These are phyloP conservation scores for Multifurca ochricompacta DNA, from an alignment of 768 basidiomycete species.

Conservation along the genomic window DNA sequence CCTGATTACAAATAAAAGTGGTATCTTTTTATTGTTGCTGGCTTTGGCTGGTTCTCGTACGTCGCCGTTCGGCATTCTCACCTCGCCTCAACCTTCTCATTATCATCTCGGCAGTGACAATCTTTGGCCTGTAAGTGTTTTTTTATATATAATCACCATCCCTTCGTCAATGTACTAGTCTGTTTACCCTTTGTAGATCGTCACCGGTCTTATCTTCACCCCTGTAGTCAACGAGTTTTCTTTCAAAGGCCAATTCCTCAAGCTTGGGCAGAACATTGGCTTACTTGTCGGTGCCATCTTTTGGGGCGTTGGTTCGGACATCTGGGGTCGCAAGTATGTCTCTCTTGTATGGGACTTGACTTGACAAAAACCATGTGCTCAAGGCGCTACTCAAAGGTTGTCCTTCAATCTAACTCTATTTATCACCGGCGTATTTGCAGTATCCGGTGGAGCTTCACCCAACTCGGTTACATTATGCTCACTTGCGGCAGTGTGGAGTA, in stretches of 20 bases:
- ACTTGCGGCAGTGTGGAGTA: conserved; percentile 49
- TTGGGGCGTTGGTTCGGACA: conserved; percentile 61
- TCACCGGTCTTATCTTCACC: conserved; percentile 56
- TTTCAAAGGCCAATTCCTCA: conserved; percentile 52
- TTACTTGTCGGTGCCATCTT: conserved; percentile 60
- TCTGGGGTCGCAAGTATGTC: conserved; percentile 59
- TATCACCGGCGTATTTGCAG: conserved; percentile 58
- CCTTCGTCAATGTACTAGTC: not conserved
- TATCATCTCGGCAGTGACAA: conserved; percentile 46
- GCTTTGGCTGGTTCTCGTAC: conserved; percentile 72
- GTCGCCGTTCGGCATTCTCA: conserved; percentile 25
- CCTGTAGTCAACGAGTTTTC: conserved; percentile 61
- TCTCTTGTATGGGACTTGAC: conserved; percentile 1
- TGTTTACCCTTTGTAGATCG: conserved; percentile 36
- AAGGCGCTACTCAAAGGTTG: conserved; percentile 32
- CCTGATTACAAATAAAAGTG: conserved; percentile 33
- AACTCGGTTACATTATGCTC: conserved; percentile 45
- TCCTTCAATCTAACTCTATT: conserved; percentile 67
- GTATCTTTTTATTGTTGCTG: conserved; percentile 54
- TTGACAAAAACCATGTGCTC: not conserved
- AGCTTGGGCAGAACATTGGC: conserved; percentile 65
- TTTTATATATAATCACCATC: not conserved
- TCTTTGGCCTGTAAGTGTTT: conserved; percentile 53
- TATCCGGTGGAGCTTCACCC: conserved; percentile 52
- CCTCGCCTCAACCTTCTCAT: not conserved